Conservation (phyloP, 768 basidiomycete genomes). For the Leucosporidium creatinivorum region DNA sequence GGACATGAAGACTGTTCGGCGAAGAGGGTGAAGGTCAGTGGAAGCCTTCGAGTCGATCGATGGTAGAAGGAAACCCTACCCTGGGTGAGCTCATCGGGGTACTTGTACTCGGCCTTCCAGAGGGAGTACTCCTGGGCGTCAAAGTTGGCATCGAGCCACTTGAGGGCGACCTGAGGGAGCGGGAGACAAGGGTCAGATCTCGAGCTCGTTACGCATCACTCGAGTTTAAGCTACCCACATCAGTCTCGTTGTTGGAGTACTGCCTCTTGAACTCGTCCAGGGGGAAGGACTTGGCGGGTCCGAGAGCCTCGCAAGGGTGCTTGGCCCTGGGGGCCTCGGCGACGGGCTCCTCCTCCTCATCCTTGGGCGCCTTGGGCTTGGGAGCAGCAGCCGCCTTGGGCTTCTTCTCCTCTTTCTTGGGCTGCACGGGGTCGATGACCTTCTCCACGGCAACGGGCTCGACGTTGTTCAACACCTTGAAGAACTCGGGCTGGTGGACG, state of each 20-base stretch:
- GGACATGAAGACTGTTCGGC: conserved; percentile 67
- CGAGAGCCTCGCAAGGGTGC: conserved; percentile 88
- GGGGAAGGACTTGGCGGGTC: conserved; percentile 55
- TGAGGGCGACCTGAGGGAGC: conserved; percentile 63
- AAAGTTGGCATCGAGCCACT: conserved; percentile 96
- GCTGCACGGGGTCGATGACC: conserved; percentile 40
- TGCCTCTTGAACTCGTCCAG: conserved; percentile 61
- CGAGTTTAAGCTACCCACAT: conserved; percentile 35
- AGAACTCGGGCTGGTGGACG: conserved; percentile 63
- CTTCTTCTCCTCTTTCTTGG: conserved; percentile 53
- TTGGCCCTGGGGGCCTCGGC: conserved; percentile 69
- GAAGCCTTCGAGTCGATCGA: not conserved
- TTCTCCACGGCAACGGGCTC: conserved; percentile 30
- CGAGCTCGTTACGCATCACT: no score
- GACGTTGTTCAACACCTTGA: conserved; percentile 60
- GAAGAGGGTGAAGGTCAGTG: not conserved
- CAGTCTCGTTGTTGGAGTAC: conserved; percentile 97
- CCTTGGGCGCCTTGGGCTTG: conserved; percentile 25
- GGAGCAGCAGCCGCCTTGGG: conserved; percentile 37
- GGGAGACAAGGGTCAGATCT: not conserved
- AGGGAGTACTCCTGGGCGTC: conserved; percentile 41
- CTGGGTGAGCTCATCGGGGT: conserved; percentile 84
- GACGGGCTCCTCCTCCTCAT: conserved; percentile 35
- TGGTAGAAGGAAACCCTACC: conserved; percentile 1
- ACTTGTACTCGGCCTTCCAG: conserved; percentile 86